These are phyloP conservation scores for Tolypocladium nubicola DNA, from an alignment of 2,329 filamentous ascomycete genomes.

Conservation along the genomic window DNA sequence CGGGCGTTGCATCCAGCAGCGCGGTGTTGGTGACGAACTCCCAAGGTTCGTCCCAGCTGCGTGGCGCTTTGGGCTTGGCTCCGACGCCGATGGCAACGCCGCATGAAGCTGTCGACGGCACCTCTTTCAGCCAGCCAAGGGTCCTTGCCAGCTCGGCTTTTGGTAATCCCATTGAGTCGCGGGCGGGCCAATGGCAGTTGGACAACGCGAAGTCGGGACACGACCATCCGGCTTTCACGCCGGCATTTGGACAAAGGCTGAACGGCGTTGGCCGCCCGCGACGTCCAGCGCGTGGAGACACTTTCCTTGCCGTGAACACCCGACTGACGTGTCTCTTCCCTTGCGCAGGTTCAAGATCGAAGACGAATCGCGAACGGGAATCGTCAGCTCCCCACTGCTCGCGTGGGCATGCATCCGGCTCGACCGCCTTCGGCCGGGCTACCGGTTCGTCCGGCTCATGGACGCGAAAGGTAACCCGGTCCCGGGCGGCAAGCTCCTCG, in stretches of 20 bases:
- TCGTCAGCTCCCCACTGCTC: constrained; percentile 27
- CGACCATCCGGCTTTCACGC: neutral
- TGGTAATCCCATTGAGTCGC: neutral
- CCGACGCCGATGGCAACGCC: neutral
- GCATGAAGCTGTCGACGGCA: neutral
- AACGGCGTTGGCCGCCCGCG: neutral
- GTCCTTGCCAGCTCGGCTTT: neutral
- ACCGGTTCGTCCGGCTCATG: constrained; percentile 41
- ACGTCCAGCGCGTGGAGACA: neutral
- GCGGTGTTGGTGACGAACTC: neutral
- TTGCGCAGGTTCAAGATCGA: constrained; percentile 41
- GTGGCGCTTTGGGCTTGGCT: neutral
- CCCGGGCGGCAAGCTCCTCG: constrained; percentile 36
- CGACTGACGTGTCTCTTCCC: neutral
- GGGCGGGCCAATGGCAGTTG: neutral
- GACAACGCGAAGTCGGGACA: neutral
- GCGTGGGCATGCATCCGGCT: constrained; percentile 51
- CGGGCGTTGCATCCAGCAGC: neutral
- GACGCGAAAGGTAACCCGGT: constrained; percentile 33
- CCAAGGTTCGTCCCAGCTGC: neutral
- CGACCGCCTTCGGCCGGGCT: constrained; percentile 44
- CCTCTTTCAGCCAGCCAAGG: neutral
- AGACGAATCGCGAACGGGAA: constrained; percentile 30
- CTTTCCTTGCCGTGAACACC: neutral
- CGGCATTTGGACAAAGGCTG: neutral